phyloP scores from a whole-genome alignment of 106 monocot genomes.

The Posidonia australis region DNA sequence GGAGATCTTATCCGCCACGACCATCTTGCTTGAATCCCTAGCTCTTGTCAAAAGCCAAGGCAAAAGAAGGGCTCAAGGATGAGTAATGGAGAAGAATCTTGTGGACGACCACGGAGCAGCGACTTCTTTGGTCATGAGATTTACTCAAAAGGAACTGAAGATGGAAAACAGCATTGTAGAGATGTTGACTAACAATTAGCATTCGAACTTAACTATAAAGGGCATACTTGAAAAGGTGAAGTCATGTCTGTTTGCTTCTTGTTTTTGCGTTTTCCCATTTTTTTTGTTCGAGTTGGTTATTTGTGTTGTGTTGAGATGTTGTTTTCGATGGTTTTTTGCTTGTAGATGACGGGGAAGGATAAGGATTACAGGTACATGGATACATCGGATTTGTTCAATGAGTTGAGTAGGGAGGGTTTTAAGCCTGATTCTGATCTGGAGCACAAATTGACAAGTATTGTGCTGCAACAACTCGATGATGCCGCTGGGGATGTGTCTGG shows the following conservation, averaged over 20 bases:
- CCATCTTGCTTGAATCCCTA: too few relatives aligned
- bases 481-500: slow-evolving; percentile 97
- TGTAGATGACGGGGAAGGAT: slow-evolving; percentile 93
- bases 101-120: too few relatives aligned
- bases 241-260: not conserved
- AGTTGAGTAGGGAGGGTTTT: slow-evolving; percentile 70
- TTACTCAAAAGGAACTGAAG: too few relatives aligned
- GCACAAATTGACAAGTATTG: slow-evolving; percentile 46
- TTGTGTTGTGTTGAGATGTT: not conserved
- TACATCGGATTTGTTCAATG: slow-evolving; percentile 88
- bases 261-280: too few relatives aligned
- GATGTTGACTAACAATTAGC: too few relatives aligned
- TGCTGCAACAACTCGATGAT: slow-evolving; percentile 92
- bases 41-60: too few relatives aligned
- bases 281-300: not conserved
- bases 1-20: too few relatives aligned
- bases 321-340: not conserved
- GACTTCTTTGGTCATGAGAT: too few relatives aligned
- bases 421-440: slow-evolving; percentile 81
- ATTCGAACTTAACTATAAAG: slow-evolving; percentile 8
- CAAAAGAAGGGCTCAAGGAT: too few relatives aligned
- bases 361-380: slow-evolving; percentile 99
- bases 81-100: too few relatives aligned
- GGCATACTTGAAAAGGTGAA: slow-evolving; percentile 15
- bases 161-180: too few relatives aligned